A percentile compares a stretch with the other conserved stretches of the same genome.
Conservation (phyloP, 2,329 filamentous ascomycete genomes). For the Verticillium zaregamsianum region DNA sequence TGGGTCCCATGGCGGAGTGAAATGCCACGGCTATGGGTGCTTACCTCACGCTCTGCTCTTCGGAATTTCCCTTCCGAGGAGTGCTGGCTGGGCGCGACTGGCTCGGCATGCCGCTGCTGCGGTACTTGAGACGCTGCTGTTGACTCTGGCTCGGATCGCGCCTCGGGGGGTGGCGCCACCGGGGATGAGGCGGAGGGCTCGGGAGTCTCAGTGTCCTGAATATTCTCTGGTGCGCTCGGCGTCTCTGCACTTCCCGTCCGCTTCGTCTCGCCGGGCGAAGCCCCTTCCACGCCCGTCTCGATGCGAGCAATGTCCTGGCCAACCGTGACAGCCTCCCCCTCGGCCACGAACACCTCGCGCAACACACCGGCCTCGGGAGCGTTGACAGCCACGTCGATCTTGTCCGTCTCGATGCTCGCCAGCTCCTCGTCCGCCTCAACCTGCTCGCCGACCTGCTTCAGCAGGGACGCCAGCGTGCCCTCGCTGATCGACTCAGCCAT, state of each 20-base stretch:
- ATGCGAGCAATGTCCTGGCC: conserved; percentile 24
- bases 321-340: conserved; percentile 26
- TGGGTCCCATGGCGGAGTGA: background rate
- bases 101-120: background rate
- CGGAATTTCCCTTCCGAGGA: background rate
- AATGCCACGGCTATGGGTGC: no score
- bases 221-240: background rate
- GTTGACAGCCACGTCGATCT: conserved; percentile 26
- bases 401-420: conserved; percentile 28
- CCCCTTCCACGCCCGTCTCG: conserved; percentile 15
- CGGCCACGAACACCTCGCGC: conserved; percentile 23
- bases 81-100: background rate
- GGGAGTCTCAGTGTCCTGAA: background rate
- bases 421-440: conserved; percentile 26
- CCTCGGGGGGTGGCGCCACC: background rate
- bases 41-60: conserved; percentile 1
- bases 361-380: conserved; percentile 19
- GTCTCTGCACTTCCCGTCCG: background rate
- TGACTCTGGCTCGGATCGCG: conserved; percentile 3
- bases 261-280: conserved; percentile 4
- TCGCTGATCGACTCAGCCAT: conserved; percentile 29
- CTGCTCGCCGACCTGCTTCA: conserved; percentile 23
- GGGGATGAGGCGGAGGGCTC: background rate
- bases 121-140: background rate
- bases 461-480: conserved; percentile 20